These are phyloP conservation scores for Scleroderma citrinum DNA, from an alignment of 768 basidiomycete species.

Conservation along the genomic window DNA sequence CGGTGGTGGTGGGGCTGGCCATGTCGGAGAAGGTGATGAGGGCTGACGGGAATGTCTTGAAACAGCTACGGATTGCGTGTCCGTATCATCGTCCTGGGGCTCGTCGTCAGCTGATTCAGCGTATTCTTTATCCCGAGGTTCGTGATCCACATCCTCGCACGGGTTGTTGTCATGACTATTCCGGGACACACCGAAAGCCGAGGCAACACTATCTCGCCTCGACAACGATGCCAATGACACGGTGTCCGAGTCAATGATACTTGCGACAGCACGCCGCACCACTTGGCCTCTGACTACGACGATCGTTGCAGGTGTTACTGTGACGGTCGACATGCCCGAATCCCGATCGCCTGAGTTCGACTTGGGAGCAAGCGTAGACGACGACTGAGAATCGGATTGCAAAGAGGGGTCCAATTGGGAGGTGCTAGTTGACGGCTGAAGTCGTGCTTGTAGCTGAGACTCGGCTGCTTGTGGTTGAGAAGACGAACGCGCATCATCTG, in stretches of 20 bases:
- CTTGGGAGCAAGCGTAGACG: constrained; percentile 12
- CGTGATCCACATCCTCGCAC: constrained; percentile 1
- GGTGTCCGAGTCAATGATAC: constrained; percentile 35
- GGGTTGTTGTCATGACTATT: not conserved
- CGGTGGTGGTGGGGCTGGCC: constrained; percentile 27
- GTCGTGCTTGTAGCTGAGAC: constrained; percentile 7
- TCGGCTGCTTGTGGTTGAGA: constrained; percentile 2
- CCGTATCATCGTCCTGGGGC: not conserved
- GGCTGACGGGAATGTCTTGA: constrained; percentile 11
- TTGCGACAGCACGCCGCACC: constrained; percentile 47
- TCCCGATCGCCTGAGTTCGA: constrained; percentile 22
- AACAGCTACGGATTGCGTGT: constrained; percentile 12
- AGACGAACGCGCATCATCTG: constrained; percentile 15
- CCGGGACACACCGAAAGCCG: constrained; percentile 8
- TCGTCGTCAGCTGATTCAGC: constrained; percentile 11
- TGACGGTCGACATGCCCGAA: constrained; percentile 34
- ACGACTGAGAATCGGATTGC: constrained; percentile 7
- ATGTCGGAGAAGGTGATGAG: constrained; percentile 17
- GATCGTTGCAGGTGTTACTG: constrained; percentile 38
- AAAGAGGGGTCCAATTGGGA: constrained; percentile 2
- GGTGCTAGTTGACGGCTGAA: constrained; percentile 1
- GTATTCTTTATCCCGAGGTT: constrained; percentile 2
- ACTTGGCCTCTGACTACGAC: constrained; percentile 43
- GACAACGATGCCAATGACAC: constrained; percentile 13
- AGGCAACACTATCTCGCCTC: constrained; percentile 8